Evolutionary conservation across 208 protist genomes (phyloP).

Genomic region (Porcisia hertigi): DNA sequence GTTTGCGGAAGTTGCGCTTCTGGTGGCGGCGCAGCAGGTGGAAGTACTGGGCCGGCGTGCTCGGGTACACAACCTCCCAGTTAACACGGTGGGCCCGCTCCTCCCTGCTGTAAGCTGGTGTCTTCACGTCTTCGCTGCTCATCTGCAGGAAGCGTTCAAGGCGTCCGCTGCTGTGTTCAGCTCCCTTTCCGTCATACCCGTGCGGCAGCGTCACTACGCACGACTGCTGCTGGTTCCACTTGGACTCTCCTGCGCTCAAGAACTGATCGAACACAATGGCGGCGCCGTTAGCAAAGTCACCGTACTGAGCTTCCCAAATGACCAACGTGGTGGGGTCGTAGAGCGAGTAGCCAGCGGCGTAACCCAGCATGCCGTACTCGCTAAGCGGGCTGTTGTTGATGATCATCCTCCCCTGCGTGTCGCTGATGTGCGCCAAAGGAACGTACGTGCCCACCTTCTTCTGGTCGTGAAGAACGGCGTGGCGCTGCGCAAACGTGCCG

Average conservation of each 20-base stretch:
- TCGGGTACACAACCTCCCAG: conserved; percentile 92
- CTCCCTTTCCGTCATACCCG: conserved; percentile 97
- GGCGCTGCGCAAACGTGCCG: conserved; percentile 97
- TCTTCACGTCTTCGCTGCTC: conserved; percentile 90
- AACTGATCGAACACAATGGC: conserved; percentile 99
- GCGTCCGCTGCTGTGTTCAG: conserved; percentile 97
- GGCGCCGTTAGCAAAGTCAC: conserved; percentile 98
- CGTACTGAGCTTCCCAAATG: conserved; percentile 99
- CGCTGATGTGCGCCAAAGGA: conserved; percentile 76
- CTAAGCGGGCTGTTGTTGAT: conserved; percentile 95
- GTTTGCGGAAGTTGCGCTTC: conserved; percentile 97
- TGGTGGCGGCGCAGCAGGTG: conserved; percentile 98
- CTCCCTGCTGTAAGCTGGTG: conserved; percentile 58
- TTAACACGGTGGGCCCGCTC: conserved; percentile 85
- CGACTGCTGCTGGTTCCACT: conserved; percentile 97
- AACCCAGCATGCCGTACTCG: conserved; percentile 98
- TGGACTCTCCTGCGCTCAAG: conserved; percentile 93
- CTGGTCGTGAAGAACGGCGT: conserved; percentile 96
- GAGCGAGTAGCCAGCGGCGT: conserved; percentile 95
- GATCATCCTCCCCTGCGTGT: conserved; percentile 79
- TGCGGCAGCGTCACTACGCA: conserved; percentile 98
- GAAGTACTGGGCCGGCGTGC: conserved; percentile 99
- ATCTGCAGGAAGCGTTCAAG: conserved; percentile 98
- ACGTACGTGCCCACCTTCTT: conserved; percentile 69
- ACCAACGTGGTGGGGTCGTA: conserved; percentile 95